A percentile compares a stretch with the other conserved stretches of the same genome.
phyloP scores from a whole-genome alignment of 2,329 filamentous ascomycete species.

The Pseudogymnoascus sp. region DNA sequence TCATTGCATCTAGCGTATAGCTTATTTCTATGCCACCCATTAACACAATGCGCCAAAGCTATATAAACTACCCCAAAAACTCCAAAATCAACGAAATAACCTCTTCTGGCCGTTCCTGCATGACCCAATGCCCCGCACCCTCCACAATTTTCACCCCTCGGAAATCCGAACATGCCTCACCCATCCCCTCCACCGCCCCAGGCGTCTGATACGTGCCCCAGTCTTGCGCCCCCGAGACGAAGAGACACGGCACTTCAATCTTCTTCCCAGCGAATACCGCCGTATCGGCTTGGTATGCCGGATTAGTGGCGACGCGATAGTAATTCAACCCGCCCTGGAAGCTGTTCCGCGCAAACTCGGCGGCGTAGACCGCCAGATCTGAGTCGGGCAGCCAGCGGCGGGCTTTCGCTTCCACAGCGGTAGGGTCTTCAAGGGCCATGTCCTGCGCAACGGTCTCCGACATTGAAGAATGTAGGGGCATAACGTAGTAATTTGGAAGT shows the following conservation, averaged over 20 bases:
- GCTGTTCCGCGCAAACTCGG: constrained; percentile 53
- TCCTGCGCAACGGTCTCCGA: constrained; percentile 47
- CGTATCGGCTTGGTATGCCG: constrained; percentile 42
- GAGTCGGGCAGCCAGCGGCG: constrained; percentile 48
- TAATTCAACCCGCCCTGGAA: constrained; percentile 63
- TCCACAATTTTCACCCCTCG: constrained; percentile 46
- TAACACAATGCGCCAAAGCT: no score
- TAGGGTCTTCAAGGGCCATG: constrained; percentile 46
- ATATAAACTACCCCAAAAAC: constrained; percentile 28
- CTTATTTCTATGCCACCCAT: no score
- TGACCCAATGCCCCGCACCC: constrained; percentile 62
- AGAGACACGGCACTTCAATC: constrained; percentile 54
- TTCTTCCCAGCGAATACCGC: constrained; percentile 52
- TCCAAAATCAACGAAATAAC: constrained; percentile 41
- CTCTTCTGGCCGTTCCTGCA: constrained; percentile 55
- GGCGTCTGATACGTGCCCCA: constrained; percentile 65
- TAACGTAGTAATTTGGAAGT: constrained; percentile 63
- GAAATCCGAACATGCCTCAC: constrained; percentile 45
- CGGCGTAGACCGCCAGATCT: constrained; percentile 52
- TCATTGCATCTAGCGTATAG: no score
- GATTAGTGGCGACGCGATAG: constrained; percentile 54
- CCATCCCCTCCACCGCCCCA: constrained; percentile 52
- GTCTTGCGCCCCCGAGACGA: constrained; percentile 55
- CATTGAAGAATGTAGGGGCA: constrained; percentile 52
- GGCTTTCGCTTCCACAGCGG: constrained; percentile 31